These are phyloP conservation scores for Centella asiatica DNA, from an alignment of 129 eudicot genomes.

Conservation along the genomic window DNA sequence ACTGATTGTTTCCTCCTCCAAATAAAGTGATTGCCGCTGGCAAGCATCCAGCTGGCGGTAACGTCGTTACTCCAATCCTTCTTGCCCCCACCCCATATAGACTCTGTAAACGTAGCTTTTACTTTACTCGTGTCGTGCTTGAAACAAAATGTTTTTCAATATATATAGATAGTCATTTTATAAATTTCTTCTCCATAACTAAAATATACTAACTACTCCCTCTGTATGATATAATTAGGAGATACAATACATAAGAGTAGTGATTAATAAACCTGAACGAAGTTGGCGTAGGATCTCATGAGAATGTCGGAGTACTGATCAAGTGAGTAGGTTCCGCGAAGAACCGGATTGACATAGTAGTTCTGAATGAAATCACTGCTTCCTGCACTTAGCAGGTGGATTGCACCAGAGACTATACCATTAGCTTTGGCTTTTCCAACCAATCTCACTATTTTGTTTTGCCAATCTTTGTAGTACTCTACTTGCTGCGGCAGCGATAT, in stretches of 20 bases:
- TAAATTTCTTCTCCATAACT: no score
- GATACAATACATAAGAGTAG: neutral
- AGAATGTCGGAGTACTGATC: slow-evolving; percentile 61
- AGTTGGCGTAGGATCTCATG: slow-evolving; percentile 35
- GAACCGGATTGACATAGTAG: slow-evolving; percentile 54
- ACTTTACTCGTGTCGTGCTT: no score
- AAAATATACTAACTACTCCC: no score
- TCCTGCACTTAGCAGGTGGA: slow-evolving; percentile 76
- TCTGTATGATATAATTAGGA: no score
- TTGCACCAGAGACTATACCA: slow-evolving; percentile 42
- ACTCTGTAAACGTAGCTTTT: no score
- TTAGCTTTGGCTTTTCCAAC: slow-evolving; percentile 49
- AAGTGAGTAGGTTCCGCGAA: slow-evolving; percentile 35
- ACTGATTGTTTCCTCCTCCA: slow-evolving; percentile 49
- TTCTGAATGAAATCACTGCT: slow-evolving; percentile 71
- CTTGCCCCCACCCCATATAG: slow-evolving; percentile 55
- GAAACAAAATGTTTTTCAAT: neutral
- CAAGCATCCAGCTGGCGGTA: slow-evolving; percentile 80
- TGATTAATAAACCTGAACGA: slow-evolving; percentile 44
- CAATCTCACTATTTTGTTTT: slow-evolving; percentile 42
- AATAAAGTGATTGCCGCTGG: slow-evolving; percentile 77
- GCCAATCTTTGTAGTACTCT: slow-evolving; percentile 58
- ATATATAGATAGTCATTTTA: neutral
- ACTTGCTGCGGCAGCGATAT: slow-evolving; percentile 52
- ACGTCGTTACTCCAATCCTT: slow-evolving; percentile 61